Evolutionary conservation across 371 early-diverging fungal genomes (phyloP).

Genomic region (Apophysomyces ossiformis): DNA sequence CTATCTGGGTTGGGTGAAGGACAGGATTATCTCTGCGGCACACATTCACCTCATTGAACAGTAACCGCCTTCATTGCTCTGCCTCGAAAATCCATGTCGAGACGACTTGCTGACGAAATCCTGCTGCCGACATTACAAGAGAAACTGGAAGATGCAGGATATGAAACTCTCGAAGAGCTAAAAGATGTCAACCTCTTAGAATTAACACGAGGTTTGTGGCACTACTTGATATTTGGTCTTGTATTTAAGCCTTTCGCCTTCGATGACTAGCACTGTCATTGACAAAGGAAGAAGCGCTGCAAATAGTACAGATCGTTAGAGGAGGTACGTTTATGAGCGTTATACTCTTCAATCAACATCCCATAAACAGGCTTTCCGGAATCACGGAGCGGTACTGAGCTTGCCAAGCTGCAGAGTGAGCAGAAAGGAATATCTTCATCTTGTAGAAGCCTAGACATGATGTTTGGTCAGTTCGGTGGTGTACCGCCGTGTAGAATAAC

Average conservation of each 20-base stretch:
- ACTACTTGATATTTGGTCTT: not conserved
- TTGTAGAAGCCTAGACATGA: constrained; percentile 43
- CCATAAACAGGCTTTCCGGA: not conserved
- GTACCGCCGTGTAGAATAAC: constrained; percentile 57
- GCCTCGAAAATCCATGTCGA: not conserved
- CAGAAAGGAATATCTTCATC: constrained; percentile 42
- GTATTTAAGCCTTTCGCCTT: not conserved
- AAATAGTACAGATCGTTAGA: constrained; percentile 13
- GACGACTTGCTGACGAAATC: constrained; percentile 12
- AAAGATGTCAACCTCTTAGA: constrained; percentile 23
- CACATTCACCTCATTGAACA: too few relatives aligned
- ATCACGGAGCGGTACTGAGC: not conserved
- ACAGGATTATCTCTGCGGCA: too few relatives aligned
- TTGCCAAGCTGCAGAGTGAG: constrained; percentile 10
- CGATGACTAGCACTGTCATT: constrained; percentile 12
- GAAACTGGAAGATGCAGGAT: constrained; percentile 32
- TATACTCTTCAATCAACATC: not conserved
- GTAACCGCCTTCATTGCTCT: too few relatives aligned
- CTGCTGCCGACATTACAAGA: constrained; percentile 13
- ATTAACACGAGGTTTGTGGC: constrained; percentile 25
- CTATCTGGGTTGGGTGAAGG: too few relatives aligned
- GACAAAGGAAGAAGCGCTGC: constrained; percentile 5
- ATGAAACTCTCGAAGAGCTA: constrained; percentile 30
- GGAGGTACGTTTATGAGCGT: constrained; percentile 14
- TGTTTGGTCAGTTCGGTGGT: constrained; percentile 48